Evolutionary conservation across 2,329 filamentous ascomycete genomes (phyloP).

Genomic region (Talaromyces sp.): DNA sequence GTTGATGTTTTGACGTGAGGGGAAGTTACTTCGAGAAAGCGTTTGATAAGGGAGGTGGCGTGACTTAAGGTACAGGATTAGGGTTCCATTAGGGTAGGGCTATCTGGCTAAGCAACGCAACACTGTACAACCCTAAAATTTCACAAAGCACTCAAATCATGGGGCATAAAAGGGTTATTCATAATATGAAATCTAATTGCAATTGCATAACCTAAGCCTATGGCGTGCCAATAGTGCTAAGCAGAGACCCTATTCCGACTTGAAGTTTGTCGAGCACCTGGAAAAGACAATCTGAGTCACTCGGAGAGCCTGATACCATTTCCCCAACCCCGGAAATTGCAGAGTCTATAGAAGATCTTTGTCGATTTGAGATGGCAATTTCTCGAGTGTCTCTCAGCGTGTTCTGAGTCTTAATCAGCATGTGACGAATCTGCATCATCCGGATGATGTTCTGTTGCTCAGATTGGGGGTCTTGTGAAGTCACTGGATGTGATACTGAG

Average conservation of each 20-base stretch:
- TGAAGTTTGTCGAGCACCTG: constrained; percentile 6
- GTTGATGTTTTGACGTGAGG: background rate
- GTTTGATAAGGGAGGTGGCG: background rate
- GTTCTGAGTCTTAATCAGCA: constrained; percentile 9
- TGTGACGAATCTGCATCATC: constrained; percentile 11
- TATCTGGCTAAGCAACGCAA: background rate
- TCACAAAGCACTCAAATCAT: background rate
- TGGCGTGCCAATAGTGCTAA: background rate
- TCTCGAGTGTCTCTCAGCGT: constrained; percentile 1
- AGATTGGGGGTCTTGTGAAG: background rate
- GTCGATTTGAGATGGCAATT: background rate
- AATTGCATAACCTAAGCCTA: background rate
- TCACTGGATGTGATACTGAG: background rate
- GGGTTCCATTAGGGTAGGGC: background rate
- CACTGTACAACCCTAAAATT: background rate
- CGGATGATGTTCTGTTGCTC: background rate
- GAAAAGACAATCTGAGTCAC: constrained; percentile 3
- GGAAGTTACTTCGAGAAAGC: background rate
- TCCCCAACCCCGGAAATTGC: background rate
- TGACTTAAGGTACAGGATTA: background rate
- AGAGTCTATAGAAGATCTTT: constrained; percentile 6
- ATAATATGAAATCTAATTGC: background rate
- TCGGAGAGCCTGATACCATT: background rate
- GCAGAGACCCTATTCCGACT: constrained; percentile 6
- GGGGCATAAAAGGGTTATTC: no score